Evolutionary conservation across 2,329 filamentous ascomycete species (phyloP), one percentile per base, ranked within the genome.

Genomic region (Coniochaeta prunicola): DNA sequence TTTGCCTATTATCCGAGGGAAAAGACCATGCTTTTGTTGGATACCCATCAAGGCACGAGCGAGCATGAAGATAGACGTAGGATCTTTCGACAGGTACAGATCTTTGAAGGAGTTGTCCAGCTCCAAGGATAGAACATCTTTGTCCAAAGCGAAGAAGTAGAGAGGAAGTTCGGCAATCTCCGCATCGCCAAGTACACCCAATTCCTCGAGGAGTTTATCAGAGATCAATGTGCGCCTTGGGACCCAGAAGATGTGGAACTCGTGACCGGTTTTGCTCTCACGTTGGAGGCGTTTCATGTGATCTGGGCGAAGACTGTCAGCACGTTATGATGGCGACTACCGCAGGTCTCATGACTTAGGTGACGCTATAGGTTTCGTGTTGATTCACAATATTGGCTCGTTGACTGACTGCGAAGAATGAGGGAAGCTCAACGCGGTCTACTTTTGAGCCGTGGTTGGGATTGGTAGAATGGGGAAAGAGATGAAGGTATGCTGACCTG

Each of bases 221-320:
- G 91, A 94, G 58, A 97, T 88, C 58, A 96, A 79, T 4, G 94
- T 97, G 62, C 94, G 89, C 59, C 94, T 86, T 6, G 96, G 93
- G 45, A 96, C 90, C 90, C 94, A 97, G 71, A 97, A 93, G 66
- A 99, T 89, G 63, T 92, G 93, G 71, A 97, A 96, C 67, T 99
- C 93, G 82, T 99, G 94, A 65, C 92, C 90, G 53, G 88, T 90
- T 68, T 91, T 89, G 70, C 89, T 92, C 73, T 94, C 91, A 68
- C 88, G 89, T 67, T 93, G 91, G 60, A 97, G 80, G 61, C 90
- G 87, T 72, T 92, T 93, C 67, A 97, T 92, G 77, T 97, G 92
- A 66, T 90, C 93, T 97, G 69, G 57, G 67, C 50, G n/a, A 30
- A 30, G 36, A n/a, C 59, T 81, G 81, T 89, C 74, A 88, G 84